A percentile compares a stretch with the other conserved stretches of the same genome.
phyloP scores from a whole-genome alignment of 2,329 filamentous ascomycete species.

The Fusarium sp. region DNA sequence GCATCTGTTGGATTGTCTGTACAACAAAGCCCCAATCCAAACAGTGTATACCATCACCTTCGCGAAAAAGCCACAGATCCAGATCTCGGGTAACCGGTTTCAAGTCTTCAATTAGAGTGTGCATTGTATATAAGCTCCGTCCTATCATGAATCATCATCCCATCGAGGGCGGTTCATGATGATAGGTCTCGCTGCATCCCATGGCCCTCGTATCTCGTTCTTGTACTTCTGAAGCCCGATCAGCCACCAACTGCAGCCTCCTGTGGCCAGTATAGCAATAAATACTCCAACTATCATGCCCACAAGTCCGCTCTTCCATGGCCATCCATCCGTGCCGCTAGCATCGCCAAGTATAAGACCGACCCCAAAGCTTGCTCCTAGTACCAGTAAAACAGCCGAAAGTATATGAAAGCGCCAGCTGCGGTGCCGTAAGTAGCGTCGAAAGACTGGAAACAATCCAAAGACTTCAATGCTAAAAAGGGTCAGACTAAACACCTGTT shows the following conservation, averaged over 20 bases:
- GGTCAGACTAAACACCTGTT: slow-evolving; percentile 93
- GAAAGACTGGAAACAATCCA: slow-evolving; percentile 95
- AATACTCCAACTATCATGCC: slow-evolving; percentile 83
- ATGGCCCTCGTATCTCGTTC: slow-evolving; percentile 97
- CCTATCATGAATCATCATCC: slow-evolving; percentile 51
- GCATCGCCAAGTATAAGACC: slow-evolving; percentile 67
- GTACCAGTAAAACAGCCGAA: slow-evolving; percentile 79
- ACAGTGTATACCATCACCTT: background rate
- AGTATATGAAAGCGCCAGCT: slow-evolving; percentile 84
- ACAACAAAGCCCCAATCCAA: background rate
- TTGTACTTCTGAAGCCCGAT: slow-evolving; percentile 98
- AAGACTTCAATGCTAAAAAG: slow-evolving; percentile 98
- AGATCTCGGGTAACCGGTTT: background rate
- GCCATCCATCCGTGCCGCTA: slow-evolving; percentile 54
- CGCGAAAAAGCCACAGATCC: background rate
- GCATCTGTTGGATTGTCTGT: background rate
- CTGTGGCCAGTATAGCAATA: slow-evolving; percentile 82
- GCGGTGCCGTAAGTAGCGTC: slow-evolving; percentile 84
- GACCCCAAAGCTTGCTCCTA: slow-evolving; percentile 83
- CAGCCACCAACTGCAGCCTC: slow-evolving; percentile 96
- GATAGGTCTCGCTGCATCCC: slow-evolving; percentile 93
- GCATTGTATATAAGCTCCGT: background rate
- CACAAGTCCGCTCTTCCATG: slow-evolving; percentile 68
- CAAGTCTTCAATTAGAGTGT: background rate
- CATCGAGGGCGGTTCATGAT: slow-evolving; percentile 75